A percentile compares a stretch with the other conserved stretches of the same genome.
Evolutionary conservation across 371 early-diverging fungal genomes (phyloP).

Genomic region (Mucor sp.): DNA sequence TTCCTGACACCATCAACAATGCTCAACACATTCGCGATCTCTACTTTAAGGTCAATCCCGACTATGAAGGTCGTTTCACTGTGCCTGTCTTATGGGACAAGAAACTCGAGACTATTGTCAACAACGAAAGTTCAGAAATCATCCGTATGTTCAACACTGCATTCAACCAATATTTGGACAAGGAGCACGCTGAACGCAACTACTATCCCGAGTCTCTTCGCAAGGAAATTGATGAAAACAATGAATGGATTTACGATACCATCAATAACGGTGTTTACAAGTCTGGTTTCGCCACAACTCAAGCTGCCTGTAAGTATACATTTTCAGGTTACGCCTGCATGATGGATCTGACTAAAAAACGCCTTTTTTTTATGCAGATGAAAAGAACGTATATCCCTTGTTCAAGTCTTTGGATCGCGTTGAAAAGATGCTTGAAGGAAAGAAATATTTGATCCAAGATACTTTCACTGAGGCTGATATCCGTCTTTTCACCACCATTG

Average conservation of each 20-base stretch:
- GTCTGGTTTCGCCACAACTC: slow-evolving; percentile 90
- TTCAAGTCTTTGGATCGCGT: slow-evolving; percentile 83
- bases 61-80: slow-evolving; percentile 82
- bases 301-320: slow-evolving; percentile 67
- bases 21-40: slow-evolving; percentile 79
- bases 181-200: slow-evolving; percentile 63
- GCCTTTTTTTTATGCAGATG: slow-evolving; percentile 42
- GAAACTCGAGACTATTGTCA: slow-evolving; percentile 91
- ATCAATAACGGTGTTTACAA: slow-evolving; percentile 89
- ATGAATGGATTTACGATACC: slow-evolving; percentile 88
- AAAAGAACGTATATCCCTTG: slow-evolving; percentile 69
- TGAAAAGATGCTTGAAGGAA: slow-evolving; percentile 75
- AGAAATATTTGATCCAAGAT: slow-evolving; percentile 76
- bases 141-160: slow-evolving; percentile 92
- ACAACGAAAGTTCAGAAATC: slow-evolving; percentile 96
- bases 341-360: background rate
- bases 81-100: slow-evolving; percentile 94
- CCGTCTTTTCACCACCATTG: slow-evolving; percentile 90
- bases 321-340: background rate
- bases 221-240: slow-evolving; percentile 80
- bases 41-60: slow-evolving; percentile 86
- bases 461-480: slow-evolving; percentile 91
- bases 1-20: slow-evolving; percentile 75
- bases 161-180: slow-evolving; percentile 74
- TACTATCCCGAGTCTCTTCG: slow-evolving; percentile 81